A percentile compares a stretch with the other conserved stretches of the same genome.
phyloP scores from a whole-genome alignment of 768 basidiomycete genomes.

The Rhodotorula toruloides region DNA sequence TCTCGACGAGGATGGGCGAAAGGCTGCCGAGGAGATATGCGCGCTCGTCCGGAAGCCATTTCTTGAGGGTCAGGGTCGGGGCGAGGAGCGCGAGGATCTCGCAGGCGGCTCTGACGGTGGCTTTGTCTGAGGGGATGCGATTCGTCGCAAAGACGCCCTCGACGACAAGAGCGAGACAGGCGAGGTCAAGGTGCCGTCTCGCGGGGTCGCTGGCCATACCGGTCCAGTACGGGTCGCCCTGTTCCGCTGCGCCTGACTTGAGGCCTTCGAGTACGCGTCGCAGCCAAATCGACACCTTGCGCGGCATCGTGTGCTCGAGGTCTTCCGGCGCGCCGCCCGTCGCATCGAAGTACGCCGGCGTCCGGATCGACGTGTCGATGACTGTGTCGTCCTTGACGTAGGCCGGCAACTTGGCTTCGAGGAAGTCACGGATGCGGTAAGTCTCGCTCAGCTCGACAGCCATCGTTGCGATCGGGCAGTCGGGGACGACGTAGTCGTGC shows the following conservation, averaged over 20 bases:
- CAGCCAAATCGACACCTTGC: slow-evolving; percentile 51
- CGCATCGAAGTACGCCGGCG: slow-evolving; percentile 54
- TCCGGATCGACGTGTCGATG: slow-evolving; percentile 58
- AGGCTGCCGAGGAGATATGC: slow-evolving; percentile 62
- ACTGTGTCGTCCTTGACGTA: slow-evolving; percentile 46
- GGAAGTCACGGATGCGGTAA: slow-evolving; percentile 62
- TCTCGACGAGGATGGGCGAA: slow-evolving; percentile 56
- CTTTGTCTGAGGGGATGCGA: slow-evolving; percentile 50
- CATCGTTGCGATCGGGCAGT: slow-evolving; percentile 60
- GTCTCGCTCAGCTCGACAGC: slow-evolving; percentile 59
- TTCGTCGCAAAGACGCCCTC: slow-evolving; percentile 57
- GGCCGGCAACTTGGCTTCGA: slow-evolving; percentile 43
- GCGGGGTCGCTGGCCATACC: slow-evolving; percentile 52
- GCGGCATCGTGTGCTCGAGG: slow-evolving; percentile 43
- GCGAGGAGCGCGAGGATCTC: slow-evolving; percentile 52
- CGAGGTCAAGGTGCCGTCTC: slow-evolving; percentile 65
- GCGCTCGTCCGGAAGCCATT: slow-evolving; percentile 62
- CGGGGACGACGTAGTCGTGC: slow-evolving; percentile 57
- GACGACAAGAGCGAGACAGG: slow-evolving; percentile 55
- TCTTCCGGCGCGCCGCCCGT: slow-evolving; percentile 49
- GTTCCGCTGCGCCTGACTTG: not conserved
- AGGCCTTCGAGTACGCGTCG: slow-evolving; percentile 15
- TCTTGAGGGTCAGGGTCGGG: slow-evolving; percentile 49
- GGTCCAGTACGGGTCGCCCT: slow-evolving; percentile 20
- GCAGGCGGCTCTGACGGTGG: slow-evolving; percentile 62